These are phyloP conservation scores for Aspergillus unguis DNA, from an alignment of 2,329 filamentous ascomycete species.

Conservation along the genomic window DNA sequence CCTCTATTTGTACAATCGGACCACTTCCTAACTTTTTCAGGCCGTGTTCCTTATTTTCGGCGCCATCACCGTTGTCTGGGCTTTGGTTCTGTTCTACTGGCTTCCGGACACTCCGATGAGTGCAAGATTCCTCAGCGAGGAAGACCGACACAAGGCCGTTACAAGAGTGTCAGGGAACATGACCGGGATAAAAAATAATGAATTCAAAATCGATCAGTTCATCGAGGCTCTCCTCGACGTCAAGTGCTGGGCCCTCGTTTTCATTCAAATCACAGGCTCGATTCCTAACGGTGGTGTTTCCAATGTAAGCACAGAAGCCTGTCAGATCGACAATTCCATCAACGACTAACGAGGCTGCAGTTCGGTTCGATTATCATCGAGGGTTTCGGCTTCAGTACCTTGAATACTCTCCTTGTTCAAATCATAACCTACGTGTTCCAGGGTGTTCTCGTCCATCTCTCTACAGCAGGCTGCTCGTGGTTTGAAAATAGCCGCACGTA, in stretches of 20 bases:
- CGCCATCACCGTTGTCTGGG: slow-evolving; percentile 12
- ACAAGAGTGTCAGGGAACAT: background rate
- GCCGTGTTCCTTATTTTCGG: slow-evolving; percentile 20
- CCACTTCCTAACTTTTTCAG: background rate
- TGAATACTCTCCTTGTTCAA: slow-evolving; percentile 43
- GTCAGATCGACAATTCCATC: no score
- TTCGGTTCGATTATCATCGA: slow-evolving; percentile 35
- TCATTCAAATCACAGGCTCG: slow-evolving; percentile 11
- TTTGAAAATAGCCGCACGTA: slow-evolving; percentile 1
- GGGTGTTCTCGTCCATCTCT: slow-evolving; percentile 32
- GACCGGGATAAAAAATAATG: slow-evolving; percentile 1
- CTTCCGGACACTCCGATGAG: background rate
- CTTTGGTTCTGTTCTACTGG: background rate
- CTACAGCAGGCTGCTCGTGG: slow-evolving; percentile 1
- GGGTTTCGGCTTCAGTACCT: slow-evolving; percentile 33
- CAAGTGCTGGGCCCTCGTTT: background rate
- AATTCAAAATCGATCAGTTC: background rate
- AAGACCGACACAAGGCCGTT: background rate
- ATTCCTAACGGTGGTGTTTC: slow-evolving; percentile 36
- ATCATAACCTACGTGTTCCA: slow-evolving; percentile 28
- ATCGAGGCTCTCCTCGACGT: background rate
- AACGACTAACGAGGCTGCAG: slow-evolving; percentile 11
- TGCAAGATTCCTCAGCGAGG: background rate
- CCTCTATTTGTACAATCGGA: background rate
- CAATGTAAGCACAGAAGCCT: slow-evolving; percentile 17